Base-by-base conservation (phyloP, 129 eudicot genomes). In the Pulicaria dysenterica region DNA sequence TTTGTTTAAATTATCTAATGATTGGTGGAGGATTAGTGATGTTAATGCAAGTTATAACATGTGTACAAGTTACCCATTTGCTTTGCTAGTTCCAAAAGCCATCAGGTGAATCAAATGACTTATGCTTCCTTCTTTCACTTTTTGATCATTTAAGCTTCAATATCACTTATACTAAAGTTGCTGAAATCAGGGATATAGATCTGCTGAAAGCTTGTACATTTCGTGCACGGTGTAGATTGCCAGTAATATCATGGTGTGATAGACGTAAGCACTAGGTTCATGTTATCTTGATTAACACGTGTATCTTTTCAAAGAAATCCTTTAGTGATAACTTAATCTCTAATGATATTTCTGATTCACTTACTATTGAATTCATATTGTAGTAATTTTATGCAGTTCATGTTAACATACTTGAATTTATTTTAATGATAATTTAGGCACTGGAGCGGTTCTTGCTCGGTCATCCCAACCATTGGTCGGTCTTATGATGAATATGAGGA, bases 401-500 rank as follows among this genome's bases (percentile, higher is more conserved):
- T 56, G 40, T 24, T 41, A 40, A 53, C 74, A 38, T 19, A 47
- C 58, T 61, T 75, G 73, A 17, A 69, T 69, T 70, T 70, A 54
- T 70, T 58, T 24, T 36, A 65, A 51, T 76, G 50, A 34, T 47
- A 31, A 24, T 65, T 58, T 60, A 95, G 99, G 71, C 51, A 84
- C 81, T 19, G 96, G 99, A 57, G 99, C 99, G 43, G 97, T 95
- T 69, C 94, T 95, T 77, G 99, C 99, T 49, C 87, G 99, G 36
- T 95, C 99, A 64, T 95, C 99, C 24, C 99, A 95, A 69, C 99
- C 97, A 36, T 75, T 95, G 53, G 97, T 95, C 74, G 99, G 99
- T 41, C 89, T 95, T 72, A 90, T 95, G 99, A 95, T 90, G 99
- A 95, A 95, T 79, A 95, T 95, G 99, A 86, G 99, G 80, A 95